Conservation (phyloP, 2,329 filamentous ascomycete species). For the Neopestalotiopsis clavispora region DNA sequence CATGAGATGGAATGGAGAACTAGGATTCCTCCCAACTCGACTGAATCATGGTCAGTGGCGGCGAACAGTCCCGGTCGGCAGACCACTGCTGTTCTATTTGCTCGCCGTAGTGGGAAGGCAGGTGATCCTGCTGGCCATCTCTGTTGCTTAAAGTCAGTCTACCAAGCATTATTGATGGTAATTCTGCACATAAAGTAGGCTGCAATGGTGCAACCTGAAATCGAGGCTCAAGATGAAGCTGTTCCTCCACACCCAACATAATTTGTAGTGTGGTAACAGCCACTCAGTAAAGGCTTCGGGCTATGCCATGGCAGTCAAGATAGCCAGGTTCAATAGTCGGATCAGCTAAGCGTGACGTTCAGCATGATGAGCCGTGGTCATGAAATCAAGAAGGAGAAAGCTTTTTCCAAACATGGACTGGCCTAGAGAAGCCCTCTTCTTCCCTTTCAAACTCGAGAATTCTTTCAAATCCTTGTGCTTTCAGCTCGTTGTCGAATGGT, state of each 20-base stretch:
- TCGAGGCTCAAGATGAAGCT: no score
- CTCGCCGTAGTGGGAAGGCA: not conserved
- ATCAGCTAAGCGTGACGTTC: not conserved
- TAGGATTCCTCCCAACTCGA: no score
- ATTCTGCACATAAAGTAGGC: not conserved
- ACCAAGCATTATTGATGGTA: not conserved
- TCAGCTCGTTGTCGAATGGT: slow-evolving; percentile 17
- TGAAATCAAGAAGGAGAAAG: not conserved
- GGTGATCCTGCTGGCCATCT: not conserved
- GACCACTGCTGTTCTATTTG: no score
- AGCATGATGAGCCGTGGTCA: not conserved
- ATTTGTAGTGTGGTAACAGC: no score
- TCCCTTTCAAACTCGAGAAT: slow-evolving; percentile 18
- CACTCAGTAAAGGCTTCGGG: no score
- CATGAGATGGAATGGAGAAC: no score
- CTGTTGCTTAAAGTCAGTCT: not conserved
- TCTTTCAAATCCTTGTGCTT: slow-evolving; percentile 17
- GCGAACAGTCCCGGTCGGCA: no score
- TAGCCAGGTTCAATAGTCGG: not conserved
- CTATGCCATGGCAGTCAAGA: not conserved
- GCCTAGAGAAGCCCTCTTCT: slow-evolving; percentile 18
- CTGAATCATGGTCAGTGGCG: no score
- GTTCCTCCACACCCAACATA: no score
- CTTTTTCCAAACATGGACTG: slow-evolving; percentile 19
- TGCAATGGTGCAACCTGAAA: no score